These are phyloP conservation scores for Globisporangium spinosum DNA, from an alignment of 352 stramenopile genomes.

Conservation along the genomic window DNA sequence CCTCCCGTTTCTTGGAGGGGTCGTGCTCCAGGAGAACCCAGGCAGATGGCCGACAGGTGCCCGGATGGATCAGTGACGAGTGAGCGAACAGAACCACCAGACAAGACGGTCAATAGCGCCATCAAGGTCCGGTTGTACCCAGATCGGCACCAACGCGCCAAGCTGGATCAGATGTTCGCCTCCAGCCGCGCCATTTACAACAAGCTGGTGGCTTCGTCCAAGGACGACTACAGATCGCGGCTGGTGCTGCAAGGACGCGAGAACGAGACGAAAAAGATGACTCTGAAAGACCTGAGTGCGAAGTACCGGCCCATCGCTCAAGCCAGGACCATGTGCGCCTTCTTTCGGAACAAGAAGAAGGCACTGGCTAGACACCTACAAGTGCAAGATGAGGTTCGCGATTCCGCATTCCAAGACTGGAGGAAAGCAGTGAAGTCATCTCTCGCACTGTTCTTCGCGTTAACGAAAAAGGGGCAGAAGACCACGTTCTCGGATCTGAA, in stretches of 20 bases:
- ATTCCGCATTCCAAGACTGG: neutral
- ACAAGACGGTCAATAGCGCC: neutral
- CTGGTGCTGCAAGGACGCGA: too few species aligned
- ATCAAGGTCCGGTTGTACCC: neutral
- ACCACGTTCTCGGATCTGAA: neutral
- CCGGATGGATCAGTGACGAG: too few species aligned
- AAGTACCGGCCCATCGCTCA: neutral
- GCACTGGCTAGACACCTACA: neutral
- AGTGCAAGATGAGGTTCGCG: neutral
- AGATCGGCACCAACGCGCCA: neutral
- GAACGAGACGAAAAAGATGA: too few species aligned
- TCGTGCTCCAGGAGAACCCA: too few species aligned
- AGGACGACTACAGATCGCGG: neutral
- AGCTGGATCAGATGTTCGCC: neutral
- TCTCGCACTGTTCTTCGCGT: neutral
- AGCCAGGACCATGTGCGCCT: neutral
- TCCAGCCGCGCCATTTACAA: neutral
- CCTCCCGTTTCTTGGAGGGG: too few species aligned
- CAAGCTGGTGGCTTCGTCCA: neutral
- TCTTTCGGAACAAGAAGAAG: neutral
- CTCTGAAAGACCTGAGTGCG: neutral
- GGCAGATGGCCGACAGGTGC: too few species aligned
- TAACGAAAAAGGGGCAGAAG: neutral
- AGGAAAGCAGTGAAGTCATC: neutral
- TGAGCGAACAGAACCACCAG: too few species aligned